phyloP scores from a whole-genome alignment of 2,329 filamentous ascomycete species.

The Ophiocordyceps camponoti-floridani region DNA sequence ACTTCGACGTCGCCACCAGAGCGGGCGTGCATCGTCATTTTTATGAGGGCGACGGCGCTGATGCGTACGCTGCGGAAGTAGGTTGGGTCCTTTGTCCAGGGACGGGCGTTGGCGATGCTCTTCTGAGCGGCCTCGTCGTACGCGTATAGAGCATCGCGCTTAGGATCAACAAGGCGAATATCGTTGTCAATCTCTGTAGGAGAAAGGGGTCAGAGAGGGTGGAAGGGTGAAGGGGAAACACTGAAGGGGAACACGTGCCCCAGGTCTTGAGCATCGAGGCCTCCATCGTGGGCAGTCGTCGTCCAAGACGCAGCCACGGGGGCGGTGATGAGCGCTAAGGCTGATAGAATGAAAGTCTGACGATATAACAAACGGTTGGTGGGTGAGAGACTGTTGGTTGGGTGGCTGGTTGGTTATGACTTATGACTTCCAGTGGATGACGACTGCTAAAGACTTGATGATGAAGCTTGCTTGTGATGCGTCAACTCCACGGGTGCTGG shows the following conservation, averaged over 20 bases:
- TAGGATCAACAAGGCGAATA: slow-evolving; percentile 65
- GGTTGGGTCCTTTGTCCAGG: slow-evolving; percentile 63
- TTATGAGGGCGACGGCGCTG: slow-evolving; percentile 81
- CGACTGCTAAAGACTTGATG: no score
- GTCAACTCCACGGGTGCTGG: no score
- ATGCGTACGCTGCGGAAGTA: slow-evolving; percentile 92
- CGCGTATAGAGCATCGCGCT: slow-evolving; percentile 79
- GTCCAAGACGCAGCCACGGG: no score
- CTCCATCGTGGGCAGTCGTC: slow-evolving; percentile 5
- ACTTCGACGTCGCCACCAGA: slow-evolving; percentile 82
- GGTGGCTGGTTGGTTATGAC: no score
- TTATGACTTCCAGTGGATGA: no score
- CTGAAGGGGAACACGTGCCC: slow-evolving; percentile 5
- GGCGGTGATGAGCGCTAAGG: background rate
- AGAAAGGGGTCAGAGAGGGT: background rate
- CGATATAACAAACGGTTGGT: no score
- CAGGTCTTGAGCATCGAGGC: slow-evolving; percentile 13
- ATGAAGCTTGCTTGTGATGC: no score
- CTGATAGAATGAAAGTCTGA: no score
- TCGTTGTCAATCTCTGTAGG: slow-evolving; percentile 70
- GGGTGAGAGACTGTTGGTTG: no score
- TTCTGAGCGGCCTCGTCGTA: slow-evolving; percentile 58
- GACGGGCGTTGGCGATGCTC: slow-evolving; percentile 41
- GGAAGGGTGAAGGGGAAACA: background rate
- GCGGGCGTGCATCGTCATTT: slow-evolving; percentile 99